phyloP scores from a whole-genome alignment of 371 early-diverging fungal genomes.

The Mortierella sp. region DNA sequence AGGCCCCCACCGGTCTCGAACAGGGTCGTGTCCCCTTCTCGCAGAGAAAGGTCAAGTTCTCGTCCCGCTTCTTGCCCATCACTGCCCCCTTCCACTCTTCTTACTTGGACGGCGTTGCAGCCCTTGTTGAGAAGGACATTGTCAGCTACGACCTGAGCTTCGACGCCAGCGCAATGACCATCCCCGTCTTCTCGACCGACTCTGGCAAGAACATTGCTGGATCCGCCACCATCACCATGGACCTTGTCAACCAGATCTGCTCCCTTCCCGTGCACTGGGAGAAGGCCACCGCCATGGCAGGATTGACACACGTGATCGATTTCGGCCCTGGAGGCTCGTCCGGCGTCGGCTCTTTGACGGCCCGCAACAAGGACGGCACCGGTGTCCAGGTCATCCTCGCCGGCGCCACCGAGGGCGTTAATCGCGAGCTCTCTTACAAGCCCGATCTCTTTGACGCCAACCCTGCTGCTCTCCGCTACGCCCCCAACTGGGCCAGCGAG shows the following conservation, averaged over 20 bases:
- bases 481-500: constrained; percentile 92
- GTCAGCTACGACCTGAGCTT: constrained; percentile 70
- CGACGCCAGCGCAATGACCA: constrained; percentile 67
- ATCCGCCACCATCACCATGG: constrained; percentile 69
- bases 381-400: constrained; percentile 91
- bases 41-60: constrained; percentile 89
- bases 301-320: constrained; percentile 91
- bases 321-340: constrained; percentile 95
- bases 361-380: constrained; percentile 96
- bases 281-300: constrained; percentile 77
- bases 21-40: constrained; percentile 90
- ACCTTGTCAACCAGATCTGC: constrained; percentile 87
- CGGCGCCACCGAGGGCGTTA: constrained; percentile 76
- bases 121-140: constrained; percentile 76
- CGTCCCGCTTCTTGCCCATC: constrained; percentile 90
- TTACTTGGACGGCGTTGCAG: constrained; percentile 78
- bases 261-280: constrained; percentile 91
- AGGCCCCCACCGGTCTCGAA: constrained; percentile 85
- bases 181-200: constrained; percentile 86
- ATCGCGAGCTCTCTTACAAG: constrained; percentile 85
- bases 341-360: constrained; percentile 89
- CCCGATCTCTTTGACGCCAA: constrained; percentile 87
- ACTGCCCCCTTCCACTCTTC: constrained; percentile 91
- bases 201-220: constrained; percentile 78
- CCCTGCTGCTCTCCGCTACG: constrained; percentile 83